phyloP scores from a whole-genome alignment of 768 basidiomycete species.

The Boletus pseudopeckii region DNA sequence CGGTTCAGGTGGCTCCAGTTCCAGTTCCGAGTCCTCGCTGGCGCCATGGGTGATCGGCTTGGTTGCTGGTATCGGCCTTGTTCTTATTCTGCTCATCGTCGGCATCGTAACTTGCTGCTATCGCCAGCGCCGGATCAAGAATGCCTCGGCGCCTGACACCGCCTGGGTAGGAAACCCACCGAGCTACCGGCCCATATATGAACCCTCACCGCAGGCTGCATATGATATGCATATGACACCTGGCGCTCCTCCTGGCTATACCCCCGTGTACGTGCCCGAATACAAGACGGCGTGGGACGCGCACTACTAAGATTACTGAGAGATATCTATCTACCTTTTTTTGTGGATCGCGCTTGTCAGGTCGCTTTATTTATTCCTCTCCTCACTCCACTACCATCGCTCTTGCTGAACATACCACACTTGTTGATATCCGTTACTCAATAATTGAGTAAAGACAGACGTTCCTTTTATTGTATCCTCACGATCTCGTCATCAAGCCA shows the following conservation, averaged over 20 bases:
- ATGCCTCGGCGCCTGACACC: not conserved
- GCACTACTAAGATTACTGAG: slow-evolving; percentile 3
- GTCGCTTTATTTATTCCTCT: not conserved
- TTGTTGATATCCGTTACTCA: not conserved
- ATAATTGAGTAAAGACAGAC: not conserved
- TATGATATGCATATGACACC: slow-evolving; percentile 26
- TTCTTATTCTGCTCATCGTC: slow-evolving; percentile 3
- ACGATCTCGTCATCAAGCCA: not conserved
- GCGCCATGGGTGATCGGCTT: slow-evolving; percentile 13
- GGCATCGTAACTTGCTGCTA: slow-evolving; percentile 4
- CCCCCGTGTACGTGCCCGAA: slow-evolving; percentile 6
- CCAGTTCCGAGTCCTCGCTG: slow-evolving; percentile 19
- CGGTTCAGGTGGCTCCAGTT: slow-evolving; percentile 34
- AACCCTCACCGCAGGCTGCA: slow-evolving; percentile 28
- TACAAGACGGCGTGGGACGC: slow-evolving; percentile 30
- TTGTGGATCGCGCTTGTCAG: not conserved
- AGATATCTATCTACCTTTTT: not conserved
- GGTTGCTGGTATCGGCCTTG: slow-evolving; percentile 9
- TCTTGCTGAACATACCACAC: not conserved
- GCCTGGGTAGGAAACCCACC: slow-evolving; percentile 4
- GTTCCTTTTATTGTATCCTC: not conserved
- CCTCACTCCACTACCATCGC: not conserved
- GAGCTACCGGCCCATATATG: slow-evolving; percentile 24
- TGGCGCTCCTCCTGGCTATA: slow-evolving; percentile 10
- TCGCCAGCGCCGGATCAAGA: slow-evolving; percentile 13